phyloP scores from a whole-genome alignment of 2,329 filamentous ascomycete genomes.

The Penicillium sp. region DNA sequence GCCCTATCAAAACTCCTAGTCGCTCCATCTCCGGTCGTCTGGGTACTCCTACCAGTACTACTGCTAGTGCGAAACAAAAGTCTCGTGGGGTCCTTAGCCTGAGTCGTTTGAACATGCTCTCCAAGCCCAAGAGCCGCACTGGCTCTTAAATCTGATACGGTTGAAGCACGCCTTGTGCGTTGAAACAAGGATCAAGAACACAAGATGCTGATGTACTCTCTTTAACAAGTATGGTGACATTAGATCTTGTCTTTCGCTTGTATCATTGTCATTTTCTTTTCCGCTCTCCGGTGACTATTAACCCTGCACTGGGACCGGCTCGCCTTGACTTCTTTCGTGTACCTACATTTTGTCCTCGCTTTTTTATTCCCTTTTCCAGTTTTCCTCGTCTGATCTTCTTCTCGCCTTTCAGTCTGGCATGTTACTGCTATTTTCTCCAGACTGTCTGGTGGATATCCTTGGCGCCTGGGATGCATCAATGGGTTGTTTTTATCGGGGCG shows the following conservation, averaged over 20 bases:
- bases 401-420: neutral
- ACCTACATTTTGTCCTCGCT: conserved; percentile 12
- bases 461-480: conserved; percentile 10
- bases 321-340: conserved; percentile 12
- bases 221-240: neutral
- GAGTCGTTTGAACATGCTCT: conserved; percentile 49
- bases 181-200: conserved; percentile 1
- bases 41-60: conserved; percentile 31
- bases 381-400: conserved; percentile 4
- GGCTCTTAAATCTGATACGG: conserved; percentile 12
- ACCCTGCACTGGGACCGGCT: neutral
- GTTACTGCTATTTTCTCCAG: neutral
- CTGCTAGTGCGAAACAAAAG: conserved; percentile 31
- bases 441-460: neutral
- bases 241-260: conserved; percentile 1
- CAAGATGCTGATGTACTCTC: neutral
- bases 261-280: conserved; percentile 1
- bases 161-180: conserved; percentile 12
- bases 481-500: conserved; percentile 7
- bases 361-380: neutral
- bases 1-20: conserved; percentile 30
- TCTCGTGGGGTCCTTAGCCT: conserved; percentile 39
- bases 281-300: neutral
- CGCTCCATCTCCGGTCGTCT: conserved; percentile 21
- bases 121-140: conserved; percentile 44